Evolutionary conservation across 2,329 filamentous ascomycete species (phyloP).

Genomic region (Ascochyta lentis): DNA sequence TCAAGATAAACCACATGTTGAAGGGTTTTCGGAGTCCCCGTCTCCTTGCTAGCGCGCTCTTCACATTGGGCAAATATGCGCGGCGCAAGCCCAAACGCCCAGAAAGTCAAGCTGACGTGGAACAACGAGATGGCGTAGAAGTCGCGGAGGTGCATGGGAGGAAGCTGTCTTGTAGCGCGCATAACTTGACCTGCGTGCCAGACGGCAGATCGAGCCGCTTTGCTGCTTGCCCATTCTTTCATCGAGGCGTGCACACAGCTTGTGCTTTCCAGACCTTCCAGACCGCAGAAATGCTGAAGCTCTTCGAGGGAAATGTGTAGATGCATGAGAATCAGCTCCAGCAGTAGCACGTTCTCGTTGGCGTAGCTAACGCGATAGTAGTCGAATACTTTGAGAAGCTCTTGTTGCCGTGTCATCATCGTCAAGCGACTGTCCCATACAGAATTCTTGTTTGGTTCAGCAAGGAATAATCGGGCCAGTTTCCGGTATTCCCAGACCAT

Average conservation of each 20-base stretch:
- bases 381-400: neutral
- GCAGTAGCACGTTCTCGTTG: neutral
- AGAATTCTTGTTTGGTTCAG: neutral
- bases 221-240: neutral
- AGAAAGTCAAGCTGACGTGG: conserved; percentile 58
- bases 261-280: neutral
- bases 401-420: neutral
- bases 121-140: conserved; percentile 71
- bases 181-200: conserved; percentile 28
- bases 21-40: neutral
- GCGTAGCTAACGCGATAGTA: neutral
- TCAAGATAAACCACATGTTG: neutral
- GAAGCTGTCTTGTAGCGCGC: conserved; percentile 46
- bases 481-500: neutral
- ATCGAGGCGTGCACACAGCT: neutral
- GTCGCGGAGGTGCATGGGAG: conserved; percentile 55
- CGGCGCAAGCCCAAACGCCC: neutral
- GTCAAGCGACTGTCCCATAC: neutral
- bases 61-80: neutral
- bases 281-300: neutral
- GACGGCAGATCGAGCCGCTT: neutral
- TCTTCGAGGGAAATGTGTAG: neutral
- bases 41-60: neutral
- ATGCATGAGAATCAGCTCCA: neutral
- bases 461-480: neutral